Base-by-base conservation (phyloP, 768 basidiomycete species). In the Hypholoma sublateritium region DNA sequence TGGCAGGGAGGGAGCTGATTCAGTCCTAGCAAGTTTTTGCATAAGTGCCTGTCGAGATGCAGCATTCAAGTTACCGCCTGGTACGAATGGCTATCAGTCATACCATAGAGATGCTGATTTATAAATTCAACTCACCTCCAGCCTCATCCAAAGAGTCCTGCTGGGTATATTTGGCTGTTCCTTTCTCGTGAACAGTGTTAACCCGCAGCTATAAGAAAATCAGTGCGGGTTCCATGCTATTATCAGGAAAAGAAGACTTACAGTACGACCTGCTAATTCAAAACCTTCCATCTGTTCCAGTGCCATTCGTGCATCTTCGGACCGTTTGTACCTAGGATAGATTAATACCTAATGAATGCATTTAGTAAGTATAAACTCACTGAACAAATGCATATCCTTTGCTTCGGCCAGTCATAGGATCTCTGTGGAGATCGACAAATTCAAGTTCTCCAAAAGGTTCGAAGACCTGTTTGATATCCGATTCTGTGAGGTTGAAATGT, bases 221-320 rank as follows among this genome's bases (percentile, higher is more conserved):
- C 19, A 4, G 53, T 45, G n/a, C 28, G 19, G 8, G n/a, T 0
- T 22, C 16, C 3, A 37, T 57, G 24, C 60, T 55, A 49, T 68
- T 50, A 44, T 59, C 53, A 58, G 35, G 25, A 25, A 12, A 47
- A 12, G 8, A 45, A 36, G 7, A 74, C 85, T 61, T 68, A 95
- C 94, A 58, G 89, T 91, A 56, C 97, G 87, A 39, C 97, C 97
- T 52, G 97, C 97, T 56, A 99, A 82, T 66, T 97, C 94, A 68
- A 99, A 99, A 25, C 93, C 93, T 78, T 98, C 95, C 97, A 99
- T 99, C 65, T 98, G 93, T 67, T 97, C 94, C 43, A 99, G 73
- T 22, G 97, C 97, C 88, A 95, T 95, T 70, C 90, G 89, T 22
- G 97, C 96, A 69, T 98, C 93, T 69, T 94, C 91, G n/a, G 84